Evolutionary conservation across 495 filamentous ascomycete species (phyloP).

Genomic region (Delitschia confertaspora): DNA sequence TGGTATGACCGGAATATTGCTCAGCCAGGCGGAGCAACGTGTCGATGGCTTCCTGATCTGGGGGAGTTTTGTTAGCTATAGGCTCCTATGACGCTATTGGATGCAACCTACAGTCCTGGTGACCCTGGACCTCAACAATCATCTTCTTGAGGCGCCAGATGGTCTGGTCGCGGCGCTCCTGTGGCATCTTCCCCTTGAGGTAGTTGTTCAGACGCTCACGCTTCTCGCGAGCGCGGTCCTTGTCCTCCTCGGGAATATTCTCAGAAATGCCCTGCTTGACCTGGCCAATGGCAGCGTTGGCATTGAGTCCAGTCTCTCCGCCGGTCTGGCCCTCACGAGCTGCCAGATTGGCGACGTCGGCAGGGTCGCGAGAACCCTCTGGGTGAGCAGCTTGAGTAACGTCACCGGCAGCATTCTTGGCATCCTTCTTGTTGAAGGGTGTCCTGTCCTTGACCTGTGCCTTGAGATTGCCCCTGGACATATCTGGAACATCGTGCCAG

Average conservation of each 20-base stretch:
- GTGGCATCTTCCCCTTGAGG: slow-evolving; percentile 70
- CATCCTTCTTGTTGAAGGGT: slow-evolving; percentile 44
- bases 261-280: slow-evolving; percentile 43
- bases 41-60: slow-evolving; percentile 76
- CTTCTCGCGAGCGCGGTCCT: slow-evolving; percentile 48
- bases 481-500: slow-evolving; percentile 84
- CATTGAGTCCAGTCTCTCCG: slow-evolving; percentile 45
- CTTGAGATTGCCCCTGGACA: slow-evolving; percentile 63
- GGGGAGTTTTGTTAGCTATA: not conserved
- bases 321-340: slow-evolving; percentile 41
- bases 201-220: slow-evolving; percentile 60
- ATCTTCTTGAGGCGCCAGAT: slow-evolving; percentile 97
- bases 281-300: slow-evolving; percentile 42
- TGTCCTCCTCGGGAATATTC: slow-evolving; percentile 54
- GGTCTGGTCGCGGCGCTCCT: slow-evolving; percentile 88
- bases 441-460: slow-evolving; percentile 52
- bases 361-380: slow-evolving; percentile 42
- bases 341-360: slow-evolving; percentile 38
- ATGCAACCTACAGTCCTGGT: slow-evolving; percentile 65
- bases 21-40: slow-evolving; percentile 78
- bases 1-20: slow-evolving; percentile 70
- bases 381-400: slow-evolving; percentile 47
- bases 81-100: not conserved
- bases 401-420: slow-evolving; percentile 47
- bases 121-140: slow-evolving; percentile 89